A percentile compares a stretch with the other conserved stretches of the same genome.
phyloP scores from a whole-genome alignment of 768 basidiomycete genomes.

The Mycena filopes region DNA sequence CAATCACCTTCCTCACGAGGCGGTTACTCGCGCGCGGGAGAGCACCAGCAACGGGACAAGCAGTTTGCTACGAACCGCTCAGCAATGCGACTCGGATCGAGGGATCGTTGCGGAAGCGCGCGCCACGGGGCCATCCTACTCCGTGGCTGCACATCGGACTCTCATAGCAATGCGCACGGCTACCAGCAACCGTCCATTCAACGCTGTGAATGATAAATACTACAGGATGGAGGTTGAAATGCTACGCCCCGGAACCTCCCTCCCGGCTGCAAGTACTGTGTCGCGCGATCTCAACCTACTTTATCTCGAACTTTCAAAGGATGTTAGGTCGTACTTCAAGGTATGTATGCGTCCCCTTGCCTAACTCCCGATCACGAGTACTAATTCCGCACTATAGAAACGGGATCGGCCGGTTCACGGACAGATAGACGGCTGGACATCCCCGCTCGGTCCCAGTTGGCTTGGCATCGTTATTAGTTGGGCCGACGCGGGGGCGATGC shows the following conservation, averaged over 20 bases:
- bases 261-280: constrained; percentile 40
- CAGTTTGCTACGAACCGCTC: background rate
- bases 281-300: constrained; percentile 36
- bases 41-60: background rate
- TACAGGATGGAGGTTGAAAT: constrained; percentile 43
- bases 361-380: no score
- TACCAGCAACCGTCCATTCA: constrained; percentile 37
- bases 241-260: constrained; percentile 40
- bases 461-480: background rate
- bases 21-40: background rate
- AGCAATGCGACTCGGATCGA: background rate
- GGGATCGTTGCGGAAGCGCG: background rate
- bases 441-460: background rate
- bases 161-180: constrained; percentile 42
- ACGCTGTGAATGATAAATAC: constrained; percentile 40
- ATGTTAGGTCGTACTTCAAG: constrained; percentile 29
- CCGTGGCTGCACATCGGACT: constrained; percentile 34
- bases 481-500: background rate
- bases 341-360: background rate
- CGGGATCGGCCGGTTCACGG: background rate
- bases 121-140: constrained; percentile 18
- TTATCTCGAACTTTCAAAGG: constrained; percentile 33
- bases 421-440: background rate
- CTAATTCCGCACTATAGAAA: background rate
- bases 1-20: background rate